Base-by-base conservation (phyloP, 2,329 filamentous ascomycete genomes). In the Sphaceloma murrayae region DNA sequence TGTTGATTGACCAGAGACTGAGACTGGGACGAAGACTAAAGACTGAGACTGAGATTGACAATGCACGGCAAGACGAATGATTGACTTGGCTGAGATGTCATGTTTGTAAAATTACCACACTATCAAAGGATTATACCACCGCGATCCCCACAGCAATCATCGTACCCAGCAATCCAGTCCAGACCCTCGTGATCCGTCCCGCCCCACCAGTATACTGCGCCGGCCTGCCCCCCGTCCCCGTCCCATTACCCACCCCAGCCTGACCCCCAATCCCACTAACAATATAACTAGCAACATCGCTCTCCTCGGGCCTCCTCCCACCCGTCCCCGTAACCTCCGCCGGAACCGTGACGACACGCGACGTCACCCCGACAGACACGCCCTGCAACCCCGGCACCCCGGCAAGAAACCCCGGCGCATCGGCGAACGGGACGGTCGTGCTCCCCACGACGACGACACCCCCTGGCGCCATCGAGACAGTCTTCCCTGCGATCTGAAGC, bases 171-270 rank as follows among this genome's bases (percentile, higher is more conserved):
- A n/a, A n/a, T n/a, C n/a, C n/a, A n/a, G n/a, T n/a, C n/a, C n/a
- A n/a, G n/a, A n/a, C n/a, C n/a, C n/a, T n/a, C n/a, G n/a, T n/a
- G n/a, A 14, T 5, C 24, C 13, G 22, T 7, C 8, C 21, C 13
- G 36, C 36, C 2, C 22, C 24, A 7, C 36, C 36, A 19, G 36
- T 40, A 26, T 26, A 40, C 14, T 30, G 36, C 11, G 36, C 36
- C n/a, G 36, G 36, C 24, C 7, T 40, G 13, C 36, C 31, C 17
- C n/a, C 36, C 6, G 36, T 26, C 7, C 36, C 36, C 13, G 36
- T 19, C 7, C 22, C 36, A 7, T 19, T 11, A 7, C 22, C 26
- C 13, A 30, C 36, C n/a, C 22, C 22, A 5, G 14, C 24, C 6
- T 16, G 19, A 19, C 34, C 34, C 4, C 36, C 36, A 18, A 40